phyloP scores from a whole-genome alignment of 176 grass and related monocot species.

The Melocanna baccifera region DNA sequence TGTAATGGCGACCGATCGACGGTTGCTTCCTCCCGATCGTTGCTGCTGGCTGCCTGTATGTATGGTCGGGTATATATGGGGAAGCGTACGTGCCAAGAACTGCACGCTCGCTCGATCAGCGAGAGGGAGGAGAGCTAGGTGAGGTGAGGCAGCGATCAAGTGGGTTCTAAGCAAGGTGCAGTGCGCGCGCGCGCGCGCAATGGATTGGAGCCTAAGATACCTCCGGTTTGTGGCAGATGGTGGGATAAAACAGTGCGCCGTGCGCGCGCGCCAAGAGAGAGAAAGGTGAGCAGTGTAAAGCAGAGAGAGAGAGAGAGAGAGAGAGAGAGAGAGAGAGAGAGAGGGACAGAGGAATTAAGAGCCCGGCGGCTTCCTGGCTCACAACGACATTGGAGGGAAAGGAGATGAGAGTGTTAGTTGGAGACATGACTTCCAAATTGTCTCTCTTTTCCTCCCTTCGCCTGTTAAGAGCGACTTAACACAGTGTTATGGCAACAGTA shows the following conservation, averaged over 20 bases:
- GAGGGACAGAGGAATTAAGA: not conserved
- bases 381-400: not conserved
- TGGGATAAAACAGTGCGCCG: constrained; percentile 47
- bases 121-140: not conserved
- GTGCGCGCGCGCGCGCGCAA: constrained; percentile 11
- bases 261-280: not conserved
- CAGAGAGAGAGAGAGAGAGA: not conserved
- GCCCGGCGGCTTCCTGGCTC: not conserved
- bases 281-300: not conserved
- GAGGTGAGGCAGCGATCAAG: constrained; percentile 63
- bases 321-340: not conserved
- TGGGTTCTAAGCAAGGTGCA: constrained; percentile 70
- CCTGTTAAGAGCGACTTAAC: not conserved
- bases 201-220: constrained; percentile 85
- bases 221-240: constrained; percentile 20
- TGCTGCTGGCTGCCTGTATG: not conserved
- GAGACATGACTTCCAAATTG: not conserved
- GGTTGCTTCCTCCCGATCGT: not conserved
- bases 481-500: constrained; percentile 5
- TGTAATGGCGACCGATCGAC: constrained; percentile 26
- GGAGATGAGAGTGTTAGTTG: constrained; percentile 9
- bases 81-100: constrained; percentile 54
- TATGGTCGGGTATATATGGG: constrained; percentile 42
- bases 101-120: not conserved
- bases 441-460: not conserved